A percentile compares a stretch with the other conserved stretches of the same genome.
These are phyloP conservation scores for Botryosphaeria agaves DNA, from an alignment of 2,329 filamentous ascomycete genomes.

Conservation along the genomic window DNA sequence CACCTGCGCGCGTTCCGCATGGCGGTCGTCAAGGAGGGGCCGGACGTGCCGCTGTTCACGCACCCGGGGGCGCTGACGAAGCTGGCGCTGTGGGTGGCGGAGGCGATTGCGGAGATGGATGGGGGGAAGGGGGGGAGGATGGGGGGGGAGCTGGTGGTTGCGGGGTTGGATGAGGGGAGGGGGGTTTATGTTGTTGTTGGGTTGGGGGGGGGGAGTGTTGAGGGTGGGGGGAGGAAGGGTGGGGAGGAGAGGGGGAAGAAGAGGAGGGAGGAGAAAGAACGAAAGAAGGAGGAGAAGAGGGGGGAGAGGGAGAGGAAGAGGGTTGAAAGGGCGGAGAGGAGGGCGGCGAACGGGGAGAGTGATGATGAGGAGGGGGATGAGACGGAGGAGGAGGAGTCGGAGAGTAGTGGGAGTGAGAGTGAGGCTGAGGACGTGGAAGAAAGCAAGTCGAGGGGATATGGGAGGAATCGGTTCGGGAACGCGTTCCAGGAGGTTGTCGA, in stretches of 20 bases:
- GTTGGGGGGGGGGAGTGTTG: slow-evolving; percentile 72
- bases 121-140: slow-evolving; percentile 57
- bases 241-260: slow-evolving; percentile 44
- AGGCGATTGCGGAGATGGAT: slow-evolving; percentile 82
- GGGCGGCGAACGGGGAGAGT: slow-evolving; percentile 40
- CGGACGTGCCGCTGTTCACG: slow-evolving; percentile 78
- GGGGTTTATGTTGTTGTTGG: slow-evolving; percentile 88
- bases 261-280: slow-evolving; percentile 40
- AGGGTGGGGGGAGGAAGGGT: slow-evolving; percentile 52
- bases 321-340: slow-evolving; percentile 36
- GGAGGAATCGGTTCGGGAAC: slow-evolving; percentile 78
- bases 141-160: slow-evolving; percentile 75
- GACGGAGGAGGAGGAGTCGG: slow-evolving; percentile 27
- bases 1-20: slow-evolving; percentile 87
- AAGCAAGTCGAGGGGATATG: slow-evolving; percentile 44
- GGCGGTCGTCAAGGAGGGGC: slow-evolving; percentile 88
- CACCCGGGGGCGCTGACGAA: slow-evolving; percentile 89
- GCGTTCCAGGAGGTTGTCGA: slow-evolving; percentile 91
- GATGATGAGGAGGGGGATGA: slow-evolving; percentile 37
- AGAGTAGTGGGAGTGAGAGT: slow-evolving; percentile 47
- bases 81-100: slow-evolving; percentile 82
- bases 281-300: slow-evolving; percentile 23
- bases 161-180: slow-evolving; percentile 70
- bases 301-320: slow-evolving; percentile 42
- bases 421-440: slow-evolving; percentile 39